Percentiles rank a stretch among this genome's conserved stretches.
These are phyloP conservation scores for Fraxinus latifolia DNA, from an alignment of 305 asterid genomes.

Conservation along the genomic window DNA sequence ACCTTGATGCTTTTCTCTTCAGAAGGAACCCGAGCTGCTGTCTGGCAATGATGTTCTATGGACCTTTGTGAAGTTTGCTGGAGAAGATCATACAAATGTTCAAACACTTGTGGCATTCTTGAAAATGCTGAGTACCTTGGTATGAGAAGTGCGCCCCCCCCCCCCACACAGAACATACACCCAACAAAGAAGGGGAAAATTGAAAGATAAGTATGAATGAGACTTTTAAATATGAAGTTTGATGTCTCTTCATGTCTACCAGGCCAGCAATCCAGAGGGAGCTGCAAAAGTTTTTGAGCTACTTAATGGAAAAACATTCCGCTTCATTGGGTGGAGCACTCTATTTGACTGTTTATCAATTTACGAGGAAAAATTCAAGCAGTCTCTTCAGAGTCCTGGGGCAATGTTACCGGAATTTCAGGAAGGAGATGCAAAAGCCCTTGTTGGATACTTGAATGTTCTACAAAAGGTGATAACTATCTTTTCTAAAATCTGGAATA, in stretches of 20 bases:
- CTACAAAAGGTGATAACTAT: constrained; percentile 57
- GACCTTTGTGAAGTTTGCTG: constrained; percentile 96
- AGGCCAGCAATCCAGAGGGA: constrained; percentile 88
- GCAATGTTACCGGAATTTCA: constrained; percentile 74
- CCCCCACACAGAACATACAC: neutral
- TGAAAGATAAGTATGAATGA: neutral
- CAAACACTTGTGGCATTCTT: constrained; percentile 96
- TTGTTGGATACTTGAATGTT: constrained; percentile 87
- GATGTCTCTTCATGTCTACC: constrained; percentile 31
- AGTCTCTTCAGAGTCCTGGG: constrained; percentile 77
- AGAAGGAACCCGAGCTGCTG: constrained; percentile 91
- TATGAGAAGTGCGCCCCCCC: constrained; percentile 34
- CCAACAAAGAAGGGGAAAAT: neutral
- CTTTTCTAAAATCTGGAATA: neutral
- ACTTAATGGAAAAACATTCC: constrained; percentile 85
- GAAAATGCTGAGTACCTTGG: constrained; percentile 88
- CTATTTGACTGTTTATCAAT: constrained; percentile 78
- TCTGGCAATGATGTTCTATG: constrained; percentile 88
- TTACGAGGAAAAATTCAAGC: constrained; percentile 85
- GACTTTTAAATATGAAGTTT: constrained; percentile 18
- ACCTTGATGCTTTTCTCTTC: constrained; percentile 26
- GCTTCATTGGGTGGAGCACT: constrained; percentile 89
- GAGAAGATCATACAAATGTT: constrained; percentile 90
- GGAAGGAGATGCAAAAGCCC: constrained; percentile 97
- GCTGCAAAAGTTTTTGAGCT: constrained; percentile 90